phyloP scores from a whole-genome alignment of 2,329 filamentous ascomycete species.

The Plenodomus tracheiphilus region DNA sequence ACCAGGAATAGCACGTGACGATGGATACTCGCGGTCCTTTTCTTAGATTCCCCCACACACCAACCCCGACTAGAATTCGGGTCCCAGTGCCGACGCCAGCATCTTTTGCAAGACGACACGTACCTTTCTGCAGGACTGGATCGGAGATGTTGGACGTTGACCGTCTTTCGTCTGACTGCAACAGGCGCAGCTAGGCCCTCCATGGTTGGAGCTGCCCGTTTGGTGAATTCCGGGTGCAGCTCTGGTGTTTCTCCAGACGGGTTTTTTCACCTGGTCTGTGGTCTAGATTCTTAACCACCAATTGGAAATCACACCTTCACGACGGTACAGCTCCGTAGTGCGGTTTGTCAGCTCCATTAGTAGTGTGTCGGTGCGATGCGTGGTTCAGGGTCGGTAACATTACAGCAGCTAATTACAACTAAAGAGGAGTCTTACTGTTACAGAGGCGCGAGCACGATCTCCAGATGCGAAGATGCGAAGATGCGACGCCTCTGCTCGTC shows the following conservation, averaged over 20 bases:
- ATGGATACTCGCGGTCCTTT: background rate
- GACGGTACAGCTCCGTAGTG: constrained; percentile 12
- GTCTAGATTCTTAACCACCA: constrained; percentile 7
- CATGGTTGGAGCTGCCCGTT: constrained; percentile 8
- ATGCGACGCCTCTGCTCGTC: no score
- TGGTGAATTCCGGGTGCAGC: constrained; percentile 7
- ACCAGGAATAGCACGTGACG: background rate
- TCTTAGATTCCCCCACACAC: no score
- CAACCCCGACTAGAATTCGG: background rate
- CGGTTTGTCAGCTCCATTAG: constrained; percentile 22
- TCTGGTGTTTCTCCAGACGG: constrained; percentile 5
- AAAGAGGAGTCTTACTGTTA: no score
- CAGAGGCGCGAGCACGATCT: no score
- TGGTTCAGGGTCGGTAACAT: no score
- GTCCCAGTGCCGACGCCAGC: background rate
- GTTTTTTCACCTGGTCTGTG: constrained; percentile 1
- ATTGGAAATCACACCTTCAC: constrained; percentile 6
- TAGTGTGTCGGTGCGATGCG: background rate
- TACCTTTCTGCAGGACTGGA: no score
- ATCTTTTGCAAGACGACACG: background rate
- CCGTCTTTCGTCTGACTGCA: no score
- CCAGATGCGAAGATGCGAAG: no score
- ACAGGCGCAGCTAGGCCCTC: background rate
- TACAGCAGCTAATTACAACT: no score
- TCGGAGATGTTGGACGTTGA: no score